Evolutionary conservation across 2,329 filamentous ascomycete species (phyloP), one percentile per base, ranked within the genome.

Genomic region (Huntiella moniliformis): DNA sequence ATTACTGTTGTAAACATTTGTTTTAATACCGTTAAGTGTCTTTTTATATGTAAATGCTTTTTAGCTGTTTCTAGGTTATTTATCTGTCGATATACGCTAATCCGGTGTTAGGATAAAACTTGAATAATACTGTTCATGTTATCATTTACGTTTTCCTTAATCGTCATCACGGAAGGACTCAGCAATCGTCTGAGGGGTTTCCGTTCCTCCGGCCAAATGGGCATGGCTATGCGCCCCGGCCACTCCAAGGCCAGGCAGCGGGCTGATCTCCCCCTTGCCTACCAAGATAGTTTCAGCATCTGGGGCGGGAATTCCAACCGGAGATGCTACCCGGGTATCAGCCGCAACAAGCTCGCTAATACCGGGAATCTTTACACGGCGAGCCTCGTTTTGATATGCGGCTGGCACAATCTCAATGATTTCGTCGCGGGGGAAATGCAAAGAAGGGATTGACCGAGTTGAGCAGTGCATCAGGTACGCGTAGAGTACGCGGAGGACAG

Each of bases 381-480:
- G 91, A 15, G 88, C 84, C 61, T 91, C 82, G 58, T 98, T 98
- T 65, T 95, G 91, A 63, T 98, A 98, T 31, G 85, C 88, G 13
- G 88, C 87, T 3, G 91, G 92, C 49, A 96, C 92, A 58, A 98
- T 95, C 68, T 98, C 91, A 54, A 98, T 94, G 57, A 98, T 96
- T 60, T 98, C 86, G 58, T 98, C 81, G 38, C 91, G 82, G 3
- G 91, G 91, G 56, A 98, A 98, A 53, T 85, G 82, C 51, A 98
- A 74, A 54, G 79, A 81, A 3, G 91, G 91, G 51, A 98, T 98
- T 57, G 93, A 86, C 61, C 81, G 82, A 6, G 92, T 87, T 58
- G 88, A 91, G 64, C 91, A 96, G 54, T 93, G 91, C 91, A 98
- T 98, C 35, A 98, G 70, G 61, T 98, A 98, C 17, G 87, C 87